phyloP scores from a whole-genome alignment of 208 protist species.

The Entamoeba histolytica region DNA sequence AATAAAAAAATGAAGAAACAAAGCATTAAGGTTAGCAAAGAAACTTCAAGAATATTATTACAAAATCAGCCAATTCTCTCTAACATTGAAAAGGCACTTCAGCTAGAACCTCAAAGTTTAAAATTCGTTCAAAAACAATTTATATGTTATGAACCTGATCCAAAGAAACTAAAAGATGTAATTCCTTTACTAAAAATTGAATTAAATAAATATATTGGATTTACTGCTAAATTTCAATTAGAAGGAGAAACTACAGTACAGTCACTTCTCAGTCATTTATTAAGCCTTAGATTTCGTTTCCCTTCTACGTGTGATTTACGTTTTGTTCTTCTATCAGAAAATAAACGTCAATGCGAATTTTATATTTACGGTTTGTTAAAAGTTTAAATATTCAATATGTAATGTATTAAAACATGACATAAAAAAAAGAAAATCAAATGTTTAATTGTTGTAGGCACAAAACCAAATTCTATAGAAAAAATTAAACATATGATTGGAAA shows the following conservation, averaged over 20 bases:
- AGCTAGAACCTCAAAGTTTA: neutral
- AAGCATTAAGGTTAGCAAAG: neutral
- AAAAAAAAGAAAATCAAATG: no score
- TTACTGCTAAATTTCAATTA: neutral
- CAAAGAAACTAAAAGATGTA: neutral
- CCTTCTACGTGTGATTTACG: neutral
- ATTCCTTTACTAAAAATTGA: neutral
- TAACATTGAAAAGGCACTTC: neutral
- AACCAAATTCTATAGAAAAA: neutral
- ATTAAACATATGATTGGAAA: neutral
- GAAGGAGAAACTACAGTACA: neutral
- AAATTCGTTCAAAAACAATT: neutral
- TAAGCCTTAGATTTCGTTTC: neutral
- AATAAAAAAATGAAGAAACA: neutral
- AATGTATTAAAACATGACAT: no score
- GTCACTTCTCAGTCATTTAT: neutral
- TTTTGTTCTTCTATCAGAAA: neutral
- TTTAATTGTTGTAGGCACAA: neutral
- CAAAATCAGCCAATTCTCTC: neutral
- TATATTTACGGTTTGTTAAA: neutral
- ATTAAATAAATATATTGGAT: neutral
- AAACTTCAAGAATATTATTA: neutral
- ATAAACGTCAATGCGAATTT: neutral
- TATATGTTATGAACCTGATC: neutral
- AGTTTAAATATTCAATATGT: no score